These are phyloP conservation scores for Stephanocyclus meneghinianus DNA, from an alignment of 352 stramenopile species.

Conservation along the genomic window DNA sequence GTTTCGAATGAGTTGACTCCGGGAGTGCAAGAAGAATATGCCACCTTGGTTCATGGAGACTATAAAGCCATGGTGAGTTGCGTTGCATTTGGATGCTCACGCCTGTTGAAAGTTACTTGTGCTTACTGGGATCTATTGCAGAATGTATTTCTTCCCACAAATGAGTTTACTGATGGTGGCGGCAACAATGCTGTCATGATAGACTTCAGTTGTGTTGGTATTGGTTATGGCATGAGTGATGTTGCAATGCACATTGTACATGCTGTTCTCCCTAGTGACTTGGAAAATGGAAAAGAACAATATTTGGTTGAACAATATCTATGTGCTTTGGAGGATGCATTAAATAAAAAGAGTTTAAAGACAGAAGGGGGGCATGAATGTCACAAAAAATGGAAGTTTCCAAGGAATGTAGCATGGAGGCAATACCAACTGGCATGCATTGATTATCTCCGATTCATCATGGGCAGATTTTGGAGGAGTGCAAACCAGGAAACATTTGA, in stretches of 20 bases:
- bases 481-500: conserved; percentile 49
- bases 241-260: conserved; percentile 79
- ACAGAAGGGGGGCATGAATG: neutral
- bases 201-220: conserved; percentile 73
- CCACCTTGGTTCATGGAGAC: conserved; percentile 73
- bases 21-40: conserved; percentile 52
- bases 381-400: conserved; percentile 18
- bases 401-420: conserved; percentile 43
- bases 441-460: conserved; percentile 77
- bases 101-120: neutral
- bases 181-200: conserved; percentile 53
- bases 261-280: conserved; percentile 50
- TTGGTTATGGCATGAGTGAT: conserved; percentile 72
- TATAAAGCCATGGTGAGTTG: conserved; percentile 69
- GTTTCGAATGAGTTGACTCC: conserved; percentile 66
- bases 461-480: conserved; percentile 72
- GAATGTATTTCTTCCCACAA: conserved; percentile 71
- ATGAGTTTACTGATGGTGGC: neutral
- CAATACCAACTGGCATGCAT: conserved; percentile 69
- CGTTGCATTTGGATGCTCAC: neutral
- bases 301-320: conserved; percentile 65
- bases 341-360: neutral
- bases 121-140: neutral
- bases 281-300: conserved; percentile 62
- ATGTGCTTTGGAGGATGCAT: conserved; percentile 35